Evolutionary conservation across 2,329 filamentous ascomycete species (phyloP).

Genomic region (Aspergillus neoniger): DNA sequence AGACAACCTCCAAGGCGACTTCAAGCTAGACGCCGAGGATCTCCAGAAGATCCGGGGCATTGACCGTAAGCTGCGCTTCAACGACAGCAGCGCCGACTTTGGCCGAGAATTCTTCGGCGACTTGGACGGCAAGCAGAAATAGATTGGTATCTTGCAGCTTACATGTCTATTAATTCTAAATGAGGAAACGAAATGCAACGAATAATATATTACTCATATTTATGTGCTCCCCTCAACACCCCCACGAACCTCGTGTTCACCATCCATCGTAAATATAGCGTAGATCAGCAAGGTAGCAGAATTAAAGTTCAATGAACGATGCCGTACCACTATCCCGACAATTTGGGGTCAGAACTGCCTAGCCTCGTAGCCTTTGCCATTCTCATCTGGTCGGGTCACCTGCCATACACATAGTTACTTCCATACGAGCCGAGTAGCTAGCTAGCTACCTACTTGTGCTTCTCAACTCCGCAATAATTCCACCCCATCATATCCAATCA

Average conservation of each 20-base stretch:
- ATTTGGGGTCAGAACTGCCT: neutral
- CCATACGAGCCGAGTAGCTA: neutral
- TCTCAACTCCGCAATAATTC: too few relatives aligned
- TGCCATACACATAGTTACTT: neutral
- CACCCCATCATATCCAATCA: too few relatives aligned
- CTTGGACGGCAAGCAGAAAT: slow-evolving; percentile 55
- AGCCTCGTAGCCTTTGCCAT: neutral
- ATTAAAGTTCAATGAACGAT: neutral
- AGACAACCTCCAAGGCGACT: slow-evolving; percentile 53
- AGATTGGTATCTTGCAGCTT: neutral
- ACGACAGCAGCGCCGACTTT: slow-evolving; percentile 59
- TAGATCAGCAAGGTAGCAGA: neutral
- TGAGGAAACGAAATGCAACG: neutral
- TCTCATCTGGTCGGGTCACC: neutral
- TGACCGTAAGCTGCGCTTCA: slow-evolving; percentile 65
- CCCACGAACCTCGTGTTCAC: neutral
- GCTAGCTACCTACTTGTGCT: too few relatives aligned
- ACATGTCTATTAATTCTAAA: neutral
- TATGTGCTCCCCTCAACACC: neutral
- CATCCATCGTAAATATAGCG: neutral
- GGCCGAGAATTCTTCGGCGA: slow-evolving; percentile 61
- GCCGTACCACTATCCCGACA: neutral
- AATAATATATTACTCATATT: neutral
- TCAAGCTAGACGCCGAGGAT: slow-evolving; percentile 60
- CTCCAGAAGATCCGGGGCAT: slow-evolving; percentile 57